Conservation (phyloP, 2,329 filamentous ascomycete species). For the Penicillium sp. region DNA sequence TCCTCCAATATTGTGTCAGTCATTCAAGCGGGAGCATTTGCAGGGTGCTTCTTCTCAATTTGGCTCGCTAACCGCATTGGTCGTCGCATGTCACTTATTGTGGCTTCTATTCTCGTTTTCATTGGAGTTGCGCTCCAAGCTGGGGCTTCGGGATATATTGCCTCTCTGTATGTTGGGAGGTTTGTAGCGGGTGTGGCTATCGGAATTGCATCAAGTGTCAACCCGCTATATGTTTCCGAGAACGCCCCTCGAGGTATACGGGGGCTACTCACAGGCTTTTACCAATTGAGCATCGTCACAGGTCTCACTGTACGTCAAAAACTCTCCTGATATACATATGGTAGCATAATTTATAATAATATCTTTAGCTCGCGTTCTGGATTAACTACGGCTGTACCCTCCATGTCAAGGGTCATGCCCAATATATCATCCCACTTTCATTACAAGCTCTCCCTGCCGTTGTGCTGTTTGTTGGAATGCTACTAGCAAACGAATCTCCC, state of each 20-base stretch:
- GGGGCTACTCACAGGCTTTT: background rate
- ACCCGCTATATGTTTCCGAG: background rate
- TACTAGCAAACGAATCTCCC: background rate
- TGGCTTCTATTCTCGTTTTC: background rate
- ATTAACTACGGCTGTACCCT: background rate
- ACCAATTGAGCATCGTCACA: background rate
- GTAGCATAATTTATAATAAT: too few species aligned
- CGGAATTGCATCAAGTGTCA: background rate
- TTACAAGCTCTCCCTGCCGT: background rate
- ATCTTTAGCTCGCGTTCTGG: background rate
- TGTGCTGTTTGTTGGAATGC: background rate
- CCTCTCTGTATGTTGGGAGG: background rate
- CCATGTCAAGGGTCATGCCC: background rate
- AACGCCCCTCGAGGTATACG: background rate
- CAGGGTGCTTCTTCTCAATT: background rate
- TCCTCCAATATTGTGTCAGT: background rate
- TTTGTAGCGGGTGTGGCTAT: background rate
- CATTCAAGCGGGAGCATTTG: background rate
- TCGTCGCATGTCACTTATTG: background rate
- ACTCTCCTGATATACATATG: background rate
- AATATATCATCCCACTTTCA: background rate
- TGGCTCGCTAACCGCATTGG: background rate
- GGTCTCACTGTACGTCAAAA: background rate
- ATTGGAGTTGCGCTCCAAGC: background rate
- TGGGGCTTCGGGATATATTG: background rate